Evolutionary conservation across 441 rosid genomes (phyloP), one percentile per base, ranked within the genome.

Genomic region (Cnidoscolus chayamansa): DNA sequence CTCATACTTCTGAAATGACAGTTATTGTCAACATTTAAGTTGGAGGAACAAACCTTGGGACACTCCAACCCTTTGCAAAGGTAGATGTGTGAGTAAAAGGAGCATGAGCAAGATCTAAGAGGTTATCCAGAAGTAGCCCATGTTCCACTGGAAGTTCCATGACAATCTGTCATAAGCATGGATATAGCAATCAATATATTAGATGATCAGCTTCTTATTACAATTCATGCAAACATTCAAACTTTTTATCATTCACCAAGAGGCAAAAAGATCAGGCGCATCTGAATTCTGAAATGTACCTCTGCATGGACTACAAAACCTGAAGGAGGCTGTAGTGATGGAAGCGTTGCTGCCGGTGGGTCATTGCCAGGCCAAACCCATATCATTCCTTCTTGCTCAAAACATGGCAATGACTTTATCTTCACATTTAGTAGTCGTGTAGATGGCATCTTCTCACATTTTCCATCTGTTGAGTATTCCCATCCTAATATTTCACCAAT

Each of bases 121-220:
- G 94, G 79, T 94, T 94, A 79, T 94, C 98, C 63, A 94, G 76
- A 75, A 94, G 97, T 57, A 94, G 87, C 13, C 98, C 97, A 48
- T 94, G 98, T 86, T 94, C 97, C 54, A 94, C 96, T 0, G 98
- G 97, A 66, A 94, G 97, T 73, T 94, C 98, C 94, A 92, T 94
- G 74, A 92, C 97, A 67, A 94, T 85, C 97, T 94, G 85, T 51
- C 71, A 71, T 43, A 73, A 61, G 55, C 65, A 72, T 63, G 72
- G 56, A 71, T 19, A 58, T 47, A 50, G 50, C 51, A 58, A 40
- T 40, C 7, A 35, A 7, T 12, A 9, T 4, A 37, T 71, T 67
- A 70, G 71, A 76, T n/a, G 31, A 40, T 25, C 67, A 16, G 7
- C 20, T 35, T 12, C 54, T 69, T 76, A 3, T 35, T 35, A 13